Evolutionary conservation across 1,139 yeast genomes (phyloP).

Genomic region (Ogataea hybrid): DNA sequence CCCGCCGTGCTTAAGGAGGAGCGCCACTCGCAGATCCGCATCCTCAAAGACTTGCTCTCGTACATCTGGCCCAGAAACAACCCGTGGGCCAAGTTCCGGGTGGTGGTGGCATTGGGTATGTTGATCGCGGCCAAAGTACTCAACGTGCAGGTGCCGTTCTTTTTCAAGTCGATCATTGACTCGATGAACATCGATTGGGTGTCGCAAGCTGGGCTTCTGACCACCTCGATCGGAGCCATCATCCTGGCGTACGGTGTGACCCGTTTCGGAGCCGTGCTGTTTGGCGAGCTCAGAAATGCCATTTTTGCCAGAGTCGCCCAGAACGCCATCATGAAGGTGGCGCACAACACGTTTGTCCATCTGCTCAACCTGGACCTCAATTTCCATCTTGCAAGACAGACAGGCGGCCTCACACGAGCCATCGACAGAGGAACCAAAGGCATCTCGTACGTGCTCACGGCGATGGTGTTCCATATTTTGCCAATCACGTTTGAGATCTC

Average conservation of each 20-base stretch:
- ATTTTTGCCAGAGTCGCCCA: conserved; percentile 96
- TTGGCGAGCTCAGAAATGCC: conserved; percentile 94
- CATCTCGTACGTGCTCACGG: conserved; percentile 85
- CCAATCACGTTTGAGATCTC: conserved; percentile 92
- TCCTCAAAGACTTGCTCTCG: conserved; percentile 58
- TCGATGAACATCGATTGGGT: conserved; percentile 92
- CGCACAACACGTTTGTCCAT: conserved; percentile 83
- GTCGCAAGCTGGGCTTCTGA: conserved; percentile 54
- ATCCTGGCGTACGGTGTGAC: conserved; percentile 92
- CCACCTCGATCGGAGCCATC: conserved; percentile 66
- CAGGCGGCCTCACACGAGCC: conserved; percentile 95
- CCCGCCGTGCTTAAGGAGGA: conserved; percentile 4
- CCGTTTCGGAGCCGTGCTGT: conserved; percentile 87
- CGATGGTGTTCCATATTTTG: conserved; percentile 95
- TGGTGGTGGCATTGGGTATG: conserved; percentile 67
- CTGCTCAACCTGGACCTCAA: conserved; percentile 81
- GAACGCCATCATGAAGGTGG: conserved; percentile 88
- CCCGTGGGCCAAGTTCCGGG: conserved; percentile 69
- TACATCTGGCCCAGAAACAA: conserved; percentile 92
- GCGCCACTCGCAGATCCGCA: conserved; percentile 53
- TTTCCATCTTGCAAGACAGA: conserved; percentile 87
- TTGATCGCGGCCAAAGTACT: conserved; percentile 78
- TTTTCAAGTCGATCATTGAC: conserved; percentile 85
- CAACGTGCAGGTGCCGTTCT: conserved; percentile 95
- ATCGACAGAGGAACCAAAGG: conserved; percentile 98